Conservation (phyloP, 2,329 filamentous ascomycete species). For the Pezicula rhizophila region DNA sequence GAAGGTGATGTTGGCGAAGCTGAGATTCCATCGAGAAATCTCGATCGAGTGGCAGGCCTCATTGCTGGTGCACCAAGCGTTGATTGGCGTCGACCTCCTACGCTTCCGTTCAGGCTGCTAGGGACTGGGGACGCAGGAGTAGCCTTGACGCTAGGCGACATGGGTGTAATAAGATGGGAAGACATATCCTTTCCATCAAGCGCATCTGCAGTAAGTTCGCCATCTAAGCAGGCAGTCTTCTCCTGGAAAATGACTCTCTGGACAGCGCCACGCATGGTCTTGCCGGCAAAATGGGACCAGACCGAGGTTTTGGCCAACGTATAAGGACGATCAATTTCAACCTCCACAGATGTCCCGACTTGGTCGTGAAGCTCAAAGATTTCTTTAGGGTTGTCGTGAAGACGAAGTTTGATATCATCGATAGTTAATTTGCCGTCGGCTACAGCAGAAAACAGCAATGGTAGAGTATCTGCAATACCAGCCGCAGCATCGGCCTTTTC, state of each 20-base stretch:
- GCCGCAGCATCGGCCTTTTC: constrained; percentile 50
- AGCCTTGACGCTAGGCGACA: constrained; percentile 53
- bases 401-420: constrained; percentile 63
- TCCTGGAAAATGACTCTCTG: constrained; percentile 72
- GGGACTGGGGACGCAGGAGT: constrained; percentile 26
- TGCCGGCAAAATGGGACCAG: constrained; percentile 71
- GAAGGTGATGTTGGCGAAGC: constrained; percentile 26
- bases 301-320: constrained; percentile 42
- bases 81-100: constrained; percentile 25
- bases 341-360: constrained; percentile 64
- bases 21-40: constrained; percentile 29
- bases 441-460: constrained; percentile 70
- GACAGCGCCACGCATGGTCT: constrained; percentile 61
- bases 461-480: constrained; percentile 68
- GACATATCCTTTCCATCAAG: constrained; percentile 71
- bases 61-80: constrained; percentile 25
- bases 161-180: constrained; percentile 46
- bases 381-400: constrained; percentile 73
- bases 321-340: constrained; percentile 69
- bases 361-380: constrained; percentile 83
- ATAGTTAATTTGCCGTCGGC: constrained; percentile 66
- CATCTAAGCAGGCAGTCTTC: constrained; percentile 70
- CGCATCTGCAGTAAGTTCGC: constrained; percentile 50
- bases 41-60: constrained; percentile 29
- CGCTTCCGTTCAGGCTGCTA: constrained; percentile 28